phyloP scores from a whole-genome alignment of 225 moss, liverwort and hornwort genomes.

The Pseudoscleropodium purum region DNA sequence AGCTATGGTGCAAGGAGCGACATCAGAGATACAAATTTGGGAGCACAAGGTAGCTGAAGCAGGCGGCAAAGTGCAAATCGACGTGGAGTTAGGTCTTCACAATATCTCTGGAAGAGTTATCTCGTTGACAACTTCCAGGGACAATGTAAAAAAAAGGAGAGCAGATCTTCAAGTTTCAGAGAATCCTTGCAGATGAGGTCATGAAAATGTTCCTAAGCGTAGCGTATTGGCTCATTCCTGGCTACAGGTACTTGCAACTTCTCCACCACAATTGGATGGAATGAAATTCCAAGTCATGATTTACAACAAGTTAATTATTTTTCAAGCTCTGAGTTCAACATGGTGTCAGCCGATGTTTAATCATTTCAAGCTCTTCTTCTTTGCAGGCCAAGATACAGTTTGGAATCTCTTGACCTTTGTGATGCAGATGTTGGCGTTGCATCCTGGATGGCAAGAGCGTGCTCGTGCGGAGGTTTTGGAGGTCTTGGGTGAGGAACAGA shows the following conservation, averaged over 20 bases:
- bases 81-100: no score
- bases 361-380: constrained; percentile 3
- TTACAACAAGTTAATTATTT: background rate
- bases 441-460: constrained; percentile 15
- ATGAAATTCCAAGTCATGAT: background rate
- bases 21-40: no score
- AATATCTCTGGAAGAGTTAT: no score
- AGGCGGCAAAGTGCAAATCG: no score
- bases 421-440: constrained; percentile 1
- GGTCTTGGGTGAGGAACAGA: background rate
- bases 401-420: background rate
- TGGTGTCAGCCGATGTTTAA: background rate
- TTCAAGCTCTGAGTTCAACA: background rate
- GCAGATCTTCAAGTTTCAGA: background rate
- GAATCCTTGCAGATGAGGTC: background rate
- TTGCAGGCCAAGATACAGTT: constrained; percentile 9
- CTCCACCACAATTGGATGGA: background rate
- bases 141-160: no score
- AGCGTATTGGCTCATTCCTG: background rate
- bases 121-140: no score
- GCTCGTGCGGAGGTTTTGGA: background rate
- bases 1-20: no score
- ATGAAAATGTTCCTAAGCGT: background rate
- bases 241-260: background rate
- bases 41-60: no score